phyloP scores from a whole-genome alignment of 257 asterid genomes.

The Solanum peruvianum region DNA sequence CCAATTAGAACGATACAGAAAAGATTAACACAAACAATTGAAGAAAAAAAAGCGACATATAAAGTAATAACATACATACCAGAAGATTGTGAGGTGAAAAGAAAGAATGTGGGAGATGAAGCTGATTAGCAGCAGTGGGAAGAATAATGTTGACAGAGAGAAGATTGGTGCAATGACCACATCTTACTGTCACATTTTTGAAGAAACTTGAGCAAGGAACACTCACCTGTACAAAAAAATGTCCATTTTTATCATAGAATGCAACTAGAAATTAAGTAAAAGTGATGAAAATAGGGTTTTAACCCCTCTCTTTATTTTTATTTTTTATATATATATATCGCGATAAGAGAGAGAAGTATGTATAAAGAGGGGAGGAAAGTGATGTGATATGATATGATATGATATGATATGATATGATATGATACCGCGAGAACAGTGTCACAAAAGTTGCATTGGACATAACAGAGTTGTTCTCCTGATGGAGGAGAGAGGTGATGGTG shows the following conservation, averaged over 20 bases:
- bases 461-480: conserved; percentile 83
- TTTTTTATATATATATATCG: not conserved
- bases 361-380: not conserved
- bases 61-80: conserved; percentile 14
- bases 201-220: conserved; percentile 93
- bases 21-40: not conserved
- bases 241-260: not conserved
- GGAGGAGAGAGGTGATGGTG: conserved; percentile 21
- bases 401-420: not conserved
- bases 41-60: not conserved
- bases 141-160: conserved; percentile 85
- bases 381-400: not conserved
- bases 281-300: too few species aligned
- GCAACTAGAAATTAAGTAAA: too few species aligned
- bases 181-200: conserved; percentile 92
- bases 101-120: conserved; percentile 76
- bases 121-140: conserved; percentile 63
- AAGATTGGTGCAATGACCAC: conserved; percentile 98
- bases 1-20: not conserved
- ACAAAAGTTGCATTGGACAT: conserved; percentile 88
- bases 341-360: not conserved
- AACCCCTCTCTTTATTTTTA: too few species aligned
- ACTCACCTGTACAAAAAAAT: conserved; percentile 46
- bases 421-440: conserved; percentile 84
- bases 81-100: conserved; percentile 88